phyloP scores from a whole-genome alignment of 2,329 filamentous ascomycete genomes.

The Verticillium isaacii region DNA sequence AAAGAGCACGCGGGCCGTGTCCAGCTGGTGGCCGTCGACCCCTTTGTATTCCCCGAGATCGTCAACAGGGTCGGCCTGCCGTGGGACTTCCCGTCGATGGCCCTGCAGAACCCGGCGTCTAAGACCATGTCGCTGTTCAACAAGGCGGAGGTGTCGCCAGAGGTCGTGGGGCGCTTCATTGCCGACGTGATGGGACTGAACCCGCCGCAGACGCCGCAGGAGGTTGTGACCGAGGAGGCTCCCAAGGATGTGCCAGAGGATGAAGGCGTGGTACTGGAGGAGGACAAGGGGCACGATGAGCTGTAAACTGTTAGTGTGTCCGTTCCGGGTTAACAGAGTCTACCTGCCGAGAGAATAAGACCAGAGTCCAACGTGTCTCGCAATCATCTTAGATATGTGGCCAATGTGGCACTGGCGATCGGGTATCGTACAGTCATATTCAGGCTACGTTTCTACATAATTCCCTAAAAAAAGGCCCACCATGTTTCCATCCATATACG shows the following conservation, averaged over 20 bases:
- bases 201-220: not conserved
- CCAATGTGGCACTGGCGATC: too few species aligned
- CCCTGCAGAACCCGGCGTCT: constrained; percentile 3
- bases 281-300: constrained; percentile 3
- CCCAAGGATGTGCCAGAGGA: not conserved
- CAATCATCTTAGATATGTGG: too few species aligned
- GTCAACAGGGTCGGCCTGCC: constrained; percentile 27
- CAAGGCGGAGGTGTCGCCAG: constrained; percentile 2
- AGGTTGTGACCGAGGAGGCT: not conserved
- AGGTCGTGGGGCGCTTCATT: constrained; percentile 5
- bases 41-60: constrained; percentile 38
- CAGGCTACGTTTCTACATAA: not conserved
- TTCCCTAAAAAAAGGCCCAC: not conserved
- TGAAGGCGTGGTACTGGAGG: not conserved
- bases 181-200: not conserved
- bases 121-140: constrained; percentile 1
- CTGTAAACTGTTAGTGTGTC: not conserved
- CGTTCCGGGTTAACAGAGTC: not conserved
- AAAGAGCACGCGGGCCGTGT: constrained; percentile 41
- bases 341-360: too few species aligned
- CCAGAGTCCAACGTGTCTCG: too few species aligned
- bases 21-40: constrained; percentile 40
- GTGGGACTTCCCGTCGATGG: constrained; percentile 9
- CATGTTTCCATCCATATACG: not conserved
- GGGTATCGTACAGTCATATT: not conserved